Base-by-base conservation (phyloP, 2,329 filamentous ascomycete species). In the Penicillium digitatum region DNA sequence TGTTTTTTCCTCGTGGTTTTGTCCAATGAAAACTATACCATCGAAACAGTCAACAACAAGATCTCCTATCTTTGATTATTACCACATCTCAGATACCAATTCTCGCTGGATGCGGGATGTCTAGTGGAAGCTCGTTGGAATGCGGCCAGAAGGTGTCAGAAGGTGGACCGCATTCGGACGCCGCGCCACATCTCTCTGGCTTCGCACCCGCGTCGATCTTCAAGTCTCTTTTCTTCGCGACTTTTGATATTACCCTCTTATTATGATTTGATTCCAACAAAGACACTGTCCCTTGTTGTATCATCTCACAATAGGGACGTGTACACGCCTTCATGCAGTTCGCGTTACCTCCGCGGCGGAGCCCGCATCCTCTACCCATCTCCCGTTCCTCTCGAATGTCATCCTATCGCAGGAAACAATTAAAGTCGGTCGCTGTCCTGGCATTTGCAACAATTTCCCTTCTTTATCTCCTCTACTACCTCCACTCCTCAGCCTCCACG, bases 331-430 rank as follows among this genome's bases (percentile, higher is more conserved):
- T 50, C 20, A 94, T 96, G 90, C 92, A 96, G 74, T 91, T 93
- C 80, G 90, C 92, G 61, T 86, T 95, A 66, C 91, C 91, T 52
- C 84, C 90, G 67, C 87, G 91, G 73, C 95, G 93, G 77, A 85
- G 83, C 69, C 93, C 89, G 62, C 85, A 87, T 69, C 84, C 88
- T 62, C 84, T 86, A 62, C 86, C 87, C 29, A 93, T 89, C 75
- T 80, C 61, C 77, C 84, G 67, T 76, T 67, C 73, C 24, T 69
- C 74, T 45, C 65, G 65, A 54, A 58, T 74, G 26, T 69, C 72
- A 29, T 62, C 66, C 39, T 67, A 75, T 59, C 83, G 88, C 59
- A 81, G 84, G 63, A 84, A 81, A 67, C 84, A 87, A 62, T 68
- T 87, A 51, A 85, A 85, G 70, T 74, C 82, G 3, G 69, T 86